Base-by-base conservation (phyloP, 257 asterid species). In the Nicotiana tomentosiformis region DNA sequence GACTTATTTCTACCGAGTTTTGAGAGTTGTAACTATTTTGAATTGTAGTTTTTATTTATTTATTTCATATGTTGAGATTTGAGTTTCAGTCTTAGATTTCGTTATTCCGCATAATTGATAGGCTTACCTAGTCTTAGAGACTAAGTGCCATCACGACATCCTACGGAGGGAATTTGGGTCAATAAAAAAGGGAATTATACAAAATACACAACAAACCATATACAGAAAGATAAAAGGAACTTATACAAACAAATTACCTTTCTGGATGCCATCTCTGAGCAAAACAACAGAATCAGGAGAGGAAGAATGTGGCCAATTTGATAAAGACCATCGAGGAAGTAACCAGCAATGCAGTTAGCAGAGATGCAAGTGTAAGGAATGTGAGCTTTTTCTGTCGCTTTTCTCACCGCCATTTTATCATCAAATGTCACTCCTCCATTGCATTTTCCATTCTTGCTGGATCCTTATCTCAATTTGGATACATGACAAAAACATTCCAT, bases 361-460 rank as follows among this genome's bases (percentile, higher is more conserved):
- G 82, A 78, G 14, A 86, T 43, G 29, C 82, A 86, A 11, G 87
- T 86, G 65, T 77, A 77, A 7, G 89, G 87, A 57, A 86, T 81
- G 1, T 66, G 68, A 51, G 89, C 82, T 26, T 86, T 85, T 61
- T 84, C 89, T 46, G 84, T 84, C 7, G 89, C 89, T 35, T 78
- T 86, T 49, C 89, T 86, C 56, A 84, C 74, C 18, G 8, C 76
- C 89, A 86, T 83, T 69, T 86, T 86, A 20, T 86, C 89, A 23
- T 83, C 84, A 39, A 86, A 86, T 37, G 87, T 82, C 20, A 55
- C 69, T 12, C 70, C 23, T 82, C 81, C 86, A 80, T 43, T 14
- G 86, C 84, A 10, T 83, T 60, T 12, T 69, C 84, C 87, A 87
- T 82, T 81, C 87, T 70, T 66, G 81, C 76, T 12, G 89, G 84